A percentile compares a stretch with the other conserved stretches of the same genome.
Evolutionary conservation across 2,329 filamentous ascomycete genomes (phyloP).

Genomic region (Colletotrichum graminicola): DNA sequence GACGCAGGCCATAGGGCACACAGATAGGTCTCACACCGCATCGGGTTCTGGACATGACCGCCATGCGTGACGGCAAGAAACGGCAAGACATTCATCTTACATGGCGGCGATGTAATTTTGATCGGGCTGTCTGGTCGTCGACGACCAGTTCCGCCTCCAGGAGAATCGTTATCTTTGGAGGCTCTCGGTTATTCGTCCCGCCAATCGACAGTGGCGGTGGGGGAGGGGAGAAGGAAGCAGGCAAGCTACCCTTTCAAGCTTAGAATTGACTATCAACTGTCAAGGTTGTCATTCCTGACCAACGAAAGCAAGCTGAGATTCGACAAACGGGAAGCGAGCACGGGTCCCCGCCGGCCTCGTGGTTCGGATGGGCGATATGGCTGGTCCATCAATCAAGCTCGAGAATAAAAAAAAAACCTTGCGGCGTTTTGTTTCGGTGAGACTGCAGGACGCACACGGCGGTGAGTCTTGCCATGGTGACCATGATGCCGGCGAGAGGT

Average conservation of each 20-base stretch:
- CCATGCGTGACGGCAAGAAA: constrained; percentile 17
- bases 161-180: constrained; percentile 15
- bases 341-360: constrained; percentile 23
- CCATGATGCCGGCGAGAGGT: constrained; percentile 24
- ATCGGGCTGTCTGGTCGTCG: not conserved
- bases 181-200: not conserved
- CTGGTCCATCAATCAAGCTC: constrained; percentile 23
- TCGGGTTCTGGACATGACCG: not conserved
- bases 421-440: constrained; percentile 33
- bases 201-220: constrained; percentile 12
- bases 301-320: constrained; percentile 13
- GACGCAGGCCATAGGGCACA: constrained; percentile 14
- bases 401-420: constrained; percentile 31
- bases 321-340: constrained; percentile 29
- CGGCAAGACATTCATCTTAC: not conserved
- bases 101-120: not conserved
- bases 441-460: constrained; percentile 26
- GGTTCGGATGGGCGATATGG: constrained; percentile 31
- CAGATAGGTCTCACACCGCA: constrained; percentile 19
- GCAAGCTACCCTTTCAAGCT: not conserved
- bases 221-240: not conserved
- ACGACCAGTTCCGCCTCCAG: not conserved
- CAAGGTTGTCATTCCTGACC: constrained; percentile 2
- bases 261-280: constrained; percentile 8
- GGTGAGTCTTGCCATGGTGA: not conserved